Evolutionary conservation across 2,329 filamentous ascomycete genomes (phyloP), one percentile per base, ranked within the genome.

Genomic region (Cucurbitaria berberidis): DNA sequence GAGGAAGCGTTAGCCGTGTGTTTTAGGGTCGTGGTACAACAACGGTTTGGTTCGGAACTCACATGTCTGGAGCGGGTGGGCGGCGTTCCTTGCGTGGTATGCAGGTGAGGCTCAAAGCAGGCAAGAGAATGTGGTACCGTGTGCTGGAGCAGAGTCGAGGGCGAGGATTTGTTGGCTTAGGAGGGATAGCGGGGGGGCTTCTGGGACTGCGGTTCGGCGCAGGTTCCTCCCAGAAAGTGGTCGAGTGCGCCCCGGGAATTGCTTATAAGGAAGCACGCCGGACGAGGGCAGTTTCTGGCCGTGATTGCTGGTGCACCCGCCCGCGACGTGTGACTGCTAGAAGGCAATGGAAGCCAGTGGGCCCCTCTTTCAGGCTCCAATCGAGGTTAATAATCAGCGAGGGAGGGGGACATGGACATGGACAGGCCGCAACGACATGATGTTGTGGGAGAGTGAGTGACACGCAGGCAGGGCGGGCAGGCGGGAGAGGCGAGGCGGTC

Each of bases 41-140:
- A 60, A 69, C 63, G 64, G 67, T 57, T 57, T 60, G 48, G 66
- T 66, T 45, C 59, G 46, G 51, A 35, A 66, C 73, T 74, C 66
- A 76, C 73, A 74, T 75, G 67, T 66, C 59, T 41, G 50, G 52
- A 34, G 52, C 44, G 48, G 55, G 56, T 51, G 60, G 49, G 53
- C 46, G 59, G 53, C 56, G 58, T 71, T n/a, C 67, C 67, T 71
- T 72, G 69, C 66, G 64, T 66, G 57, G 52, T 64, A 71, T 74
- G 72, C 72, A 70, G 60, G 66, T 48, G 52, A 36, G 47, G 50
- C 72, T 74, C 50, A 58, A 74, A 69, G 49, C 49, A 67, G 67
- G 48, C 58, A 70, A 66, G 63, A 68, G 66, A 55, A 53, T 29
- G 72, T 74, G 51, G 65, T 63, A 72, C 68, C 66, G 67, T 63